Evolutionary conservation across 2,329 filamentous ascomycete genomes (phyloP).

Genomic region (Tolypocladium tropicale): DNA sequence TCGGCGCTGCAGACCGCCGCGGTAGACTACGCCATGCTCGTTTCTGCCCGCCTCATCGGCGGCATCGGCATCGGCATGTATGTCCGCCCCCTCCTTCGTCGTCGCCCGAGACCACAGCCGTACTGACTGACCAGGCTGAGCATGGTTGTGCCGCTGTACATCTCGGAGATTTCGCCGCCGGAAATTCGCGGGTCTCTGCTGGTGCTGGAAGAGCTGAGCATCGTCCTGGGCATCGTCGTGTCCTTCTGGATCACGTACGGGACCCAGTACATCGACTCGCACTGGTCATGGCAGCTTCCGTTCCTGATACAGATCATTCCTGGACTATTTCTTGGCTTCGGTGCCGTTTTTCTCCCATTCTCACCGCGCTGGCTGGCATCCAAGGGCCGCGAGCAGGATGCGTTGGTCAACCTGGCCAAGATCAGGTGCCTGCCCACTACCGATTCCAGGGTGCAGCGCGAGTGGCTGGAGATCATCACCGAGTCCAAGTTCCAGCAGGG

Average conservation of each 20-base stretch:
- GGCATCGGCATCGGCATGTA: slow-evolving; percentile 31
- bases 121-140: too few species aligned
- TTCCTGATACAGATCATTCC: slow-evolving; percentile 19
- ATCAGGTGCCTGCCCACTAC: slow-evolving; percentile 10
- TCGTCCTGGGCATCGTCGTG: slow-evolving; percentile 19
- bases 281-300: slow-evolving; percentile 18
- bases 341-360: slow-evolving; percentile 14
- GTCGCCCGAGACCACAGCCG: too few species aligned
- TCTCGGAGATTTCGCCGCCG: slow-evolving; percentile 35
- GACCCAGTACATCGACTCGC: slow-evolving; percentile 13
- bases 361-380: slow-evolving; percentile 17
- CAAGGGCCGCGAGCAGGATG: slow-evolving; percentile 14
- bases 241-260: slow-evolving; percentile 21
- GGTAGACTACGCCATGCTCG: slow-evolving; percentile 28
- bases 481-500: slow-evolving; percentile 13
- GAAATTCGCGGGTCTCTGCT: slow-evolving; percentile 36
- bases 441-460: slow-evolving; percentile 11
- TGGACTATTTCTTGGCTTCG: slow-evolving; percentile 12
- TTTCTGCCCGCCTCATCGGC: slow-evolving; percentile 29
- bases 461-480: slow-evolving; percentile 15
- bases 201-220: slow-evolving; percentile 27
- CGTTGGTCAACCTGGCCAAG: slow-evolving; percentile 10
- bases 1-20: slow-evolving; percentile 32
- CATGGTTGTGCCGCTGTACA: slow-evolving; percentile 30
- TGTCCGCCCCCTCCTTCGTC: slow-evolving; percentile 1